Percentiles rank a stretch among this genome's conserved stretches.
These are phyloP conservation scores for Platanthera guangdongensis DNA, from an alignment of 106 monocot genomes.

Conservation along the genomic window DNA sequence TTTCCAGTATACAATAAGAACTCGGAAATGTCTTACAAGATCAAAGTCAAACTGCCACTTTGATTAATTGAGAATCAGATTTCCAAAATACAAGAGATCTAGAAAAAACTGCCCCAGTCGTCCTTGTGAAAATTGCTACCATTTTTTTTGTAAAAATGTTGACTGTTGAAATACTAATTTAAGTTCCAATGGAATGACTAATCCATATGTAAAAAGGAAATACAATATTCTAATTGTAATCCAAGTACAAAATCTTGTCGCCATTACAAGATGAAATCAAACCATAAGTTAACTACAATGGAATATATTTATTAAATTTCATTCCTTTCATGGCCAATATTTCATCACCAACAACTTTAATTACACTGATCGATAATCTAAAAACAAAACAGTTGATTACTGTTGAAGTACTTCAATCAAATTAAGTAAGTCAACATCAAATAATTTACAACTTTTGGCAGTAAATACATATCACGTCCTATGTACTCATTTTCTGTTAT, in stretches of 20 bases:
- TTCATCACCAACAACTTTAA: no score
- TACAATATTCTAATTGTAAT: neutral
- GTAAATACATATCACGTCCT: neutral
- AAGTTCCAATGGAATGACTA: neutral
- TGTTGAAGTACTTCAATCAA: neutral
- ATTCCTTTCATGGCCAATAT: no score
- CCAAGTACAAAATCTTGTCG: neutral
- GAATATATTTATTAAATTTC: neutral
- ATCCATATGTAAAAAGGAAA: neutral
- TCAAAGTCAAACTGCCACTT: neutral
- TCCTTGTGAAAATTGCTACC: neutral
- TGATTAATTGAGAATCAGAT: neutral
- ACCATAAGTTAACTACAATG: neutral
- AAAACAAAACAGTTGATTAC: neutral
- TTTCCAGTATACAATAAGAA: neutral
- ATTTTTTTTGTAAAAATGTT: neutral
- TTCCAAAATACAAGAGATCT: neutral
- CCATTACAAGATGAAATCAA: neutral
- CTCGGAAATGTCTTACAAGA: neutral
- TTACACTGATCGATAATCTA: neutral
- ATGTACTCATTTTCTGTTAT: neutral
- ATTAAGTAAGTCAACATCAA: neutral
- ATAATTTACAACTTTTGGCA: neutral
- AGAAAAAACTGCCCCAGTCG: neutral
- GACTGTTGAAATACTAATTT: neutral